Base-by-base conservation (phyloP, 495 filamentous ascomycete species). In the Hypoxylon lienhwacheense region DNA sequence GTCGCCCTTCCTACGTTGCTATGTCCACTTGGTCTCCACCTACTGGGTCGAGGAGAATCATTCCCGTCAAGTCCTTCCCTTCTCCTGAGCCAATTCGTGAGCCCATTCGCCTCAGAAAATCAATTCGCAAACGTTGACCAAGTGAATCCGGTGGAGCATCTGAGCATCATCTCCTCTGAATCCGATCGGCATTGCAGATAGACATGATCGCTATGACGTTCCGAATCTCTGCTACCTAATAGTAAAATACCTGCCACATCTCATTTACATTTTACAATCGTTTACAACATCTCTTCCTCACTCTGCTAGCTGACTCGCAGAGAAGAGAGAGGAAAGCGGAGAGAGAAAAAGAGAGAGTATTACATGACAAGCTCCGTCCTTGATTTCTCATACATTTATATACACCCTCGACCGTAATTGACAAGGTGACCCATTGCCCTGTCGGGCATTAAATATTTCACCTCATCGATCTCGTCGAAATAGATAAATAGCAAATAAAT, bases 21-120 rank as follows among this genome's bases (percentile, higher is more conserved):
- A 33, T 37, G 49, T 29, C 49, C 47, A 53, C 55, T 33, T 53
- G 34, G 35, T 45, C 47, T 47, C 48, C 48, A 53, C 44, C 24
- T 17, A 36, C 44, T 48, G 48, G 42, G 7, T 44, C 14, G n/a
- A 24, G 16, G 10, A 39, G 35, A 37, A 16, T 4, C 37, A 29
- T 47, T 41, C 34, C 41, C 19, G 47, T 22, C 24, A 42, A 19
- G 29, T 43, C 29, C 20, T 43, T 28, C 36, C 16, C 25, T 42
- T 40, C 22, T 33, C 15, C n/a, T 26, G 12, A 40, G 22, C 5
- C 32, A 25, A 34, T 25, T 31, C 20, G 41, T 26, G 4, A 35
- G 12, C 15, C 31, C 11, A 41, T 48, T 49, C 32, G 43, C 32
- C 20, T 53, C 43, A 11, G 16, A 44, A n/a, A 11, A 15, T 33